Conservation (phyloP, 2,329 filamentous ascomycete genomes). For the Fusarium citri region DNA sequence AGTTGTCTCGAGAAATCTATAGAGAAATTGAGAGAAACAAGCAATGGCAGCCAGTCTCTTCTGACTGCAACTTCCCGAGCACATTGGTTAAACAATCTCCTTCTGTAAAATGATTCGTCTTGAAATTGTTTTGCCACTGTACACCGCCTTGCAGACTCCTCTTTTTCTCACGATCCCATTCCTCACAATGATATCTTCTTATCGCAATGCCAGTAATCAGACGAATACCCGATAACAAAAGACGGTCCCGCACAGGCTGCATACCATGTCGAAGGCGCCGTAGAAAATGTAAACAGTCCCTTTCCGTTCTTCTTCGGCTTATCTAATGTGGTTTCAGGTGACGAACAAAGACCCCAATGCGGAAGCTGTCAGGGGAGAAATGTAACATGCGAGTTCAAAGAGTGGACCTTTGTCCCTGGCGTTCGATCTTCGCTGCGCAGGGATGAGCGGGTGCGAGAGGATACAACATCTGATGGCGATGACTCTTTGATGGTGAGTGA, state of each 20-base stretch:
- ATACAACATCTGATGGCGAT: neutral
- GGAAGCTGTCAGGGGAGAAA: constrained; percentile 28
- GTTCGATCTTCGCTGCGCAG: constrained; percentile 9
- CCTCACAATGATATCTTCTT: constrained; percentile 1
- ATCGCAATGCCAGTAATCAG: constrained; percentile 29
- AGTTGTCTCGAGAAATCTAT: no score
- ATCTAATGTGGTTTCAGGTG: constrained; percentile 11
- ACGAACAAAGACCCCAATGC: constrained; percentile 32
- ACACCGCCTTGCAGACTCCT: constrained; percentile 17
- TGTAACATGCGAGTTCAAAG: constrained; percentile 33
- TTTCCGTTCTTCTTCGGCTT: no score
- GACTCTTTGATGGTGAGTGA: constrained; percentile 3
- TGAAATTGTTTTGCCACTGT: neutral
- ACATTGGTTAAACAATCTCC: neutral
- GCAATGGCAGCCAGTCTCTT: no score
- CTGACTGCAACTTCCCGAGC: no score
- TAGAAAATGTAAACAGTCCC: constrained; percentile 22
- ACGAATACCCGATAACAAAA: constrained; percentile 31
- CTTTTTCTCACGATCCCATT: constrained; percentile 16
- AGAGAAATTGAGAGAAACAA: no score
- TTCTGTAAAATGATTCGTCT: neutral
- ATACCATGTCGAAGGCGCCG: constrained; percentile 34
- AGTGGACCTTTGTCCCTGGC: constrained; percentile 31
- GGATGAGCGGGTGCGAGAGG: neutral
- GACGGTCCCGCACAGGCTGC: constrained; percentile 25